A percentile compares a stretch with the other conserved stretches of the same genome.
phyloP scores from a whole-genome alignment of 225 moss, liverwort and hornwort genomes.

The Sphagnum contortum region DNA sequence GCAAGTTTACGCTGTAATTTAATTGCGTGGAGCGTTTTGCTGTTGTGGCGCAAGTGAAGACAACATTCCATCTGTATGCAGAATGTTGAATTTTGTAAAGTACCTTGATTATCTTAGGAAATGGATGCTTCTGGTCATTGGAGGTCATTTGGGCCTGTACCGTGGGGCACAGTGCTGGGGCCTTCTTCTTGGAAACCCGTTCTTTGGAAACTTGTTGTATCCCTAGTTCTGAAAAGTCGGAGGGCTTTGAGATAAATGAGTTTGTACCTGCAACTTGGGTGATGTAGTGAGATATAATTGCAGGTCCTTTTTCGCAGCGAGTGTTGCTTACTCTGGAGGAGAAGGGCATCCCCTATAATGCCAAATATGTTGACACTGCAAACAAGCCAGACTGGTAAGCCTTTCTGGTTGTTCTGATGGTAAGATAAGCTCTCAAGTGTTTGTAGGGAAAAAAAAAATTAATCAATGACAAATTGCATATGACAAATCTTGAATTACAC shows the following conservation, averaged over 20 bases:
- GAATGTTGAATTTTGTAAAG: too few species aligned
- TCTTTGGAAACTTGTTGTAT: too few species aligned
- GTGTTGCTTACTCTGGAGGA: conserved; percentile 78
- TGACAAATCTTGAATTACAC: background rate
- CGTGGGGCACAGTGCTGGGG: too few species aligned
- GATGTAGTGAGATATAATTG: background rate
- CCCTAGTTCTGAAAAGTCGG: too few species aligned
- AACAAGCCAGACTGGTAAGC: conserved; percentile 88
- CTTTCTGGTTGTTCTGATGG: background rate
- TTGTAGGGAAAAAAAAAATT: background rate
- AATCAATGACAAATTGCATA: background rate
- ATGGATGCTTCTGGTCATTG: too few species aligned
- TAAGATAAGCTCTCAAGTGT: too few species aligned
- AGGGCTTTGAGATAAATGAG: background rate
- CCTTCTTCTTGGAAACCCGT: too few species aligned
- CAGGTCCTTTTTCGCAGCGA: conserved; percentile 94
- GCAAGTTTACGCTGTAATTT: background rate
- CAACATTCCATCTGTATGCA: background rate
- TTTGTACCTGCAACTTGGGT: background rate
- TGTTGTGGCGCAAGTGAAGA: too few species aligned
- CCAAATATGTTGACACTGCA: conserved; percentile 57
- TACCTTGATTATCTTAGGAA: too few species aligned
- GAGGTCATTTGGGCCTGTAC: too few species aligned
- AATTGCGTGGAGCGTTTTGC: background rate
- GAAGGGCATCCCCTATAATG: conserved; percentile 60